A percentile compares a stretch with the other conserved stretches of the same genome.
Evolutionary conservation across 768 basidiomycete genomes (phyloP).

Genomic region (Coprinopsis strossmayeri): DNA sequence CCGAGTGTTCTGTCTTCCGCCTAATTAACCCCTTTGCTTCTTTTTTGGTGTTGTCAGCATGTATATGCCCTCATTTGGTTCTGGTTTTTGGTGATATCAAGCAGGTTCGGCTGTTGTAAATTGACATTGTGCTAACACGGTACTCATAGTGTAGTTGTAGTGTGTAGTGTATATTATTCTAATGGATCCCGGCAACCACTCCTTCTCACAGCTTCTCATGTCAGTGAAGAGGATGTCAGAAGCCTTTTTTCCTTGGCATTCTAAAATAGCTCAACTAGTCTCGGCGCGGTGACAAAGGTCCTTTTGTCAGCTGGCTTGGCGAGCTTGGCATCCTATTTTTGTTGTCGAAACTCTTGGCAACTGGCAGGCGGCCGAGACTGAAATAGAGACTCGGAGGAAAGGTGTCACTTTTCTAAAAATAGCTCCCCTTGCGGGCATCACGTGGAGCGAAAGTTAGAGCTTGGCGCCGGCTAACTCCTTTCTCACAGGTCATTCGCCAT

Average conservation of each 20-base stretch:
- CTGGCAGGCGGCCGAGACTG: neutral
- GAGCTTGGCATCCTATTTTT: slow-evolving; percentile 10
- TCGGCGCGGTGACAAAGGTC: too few relatives aligned
- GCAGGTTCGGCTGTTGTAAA: too few relatives aligned
- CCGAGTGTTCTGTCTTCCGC: slow-evolving; percentile 3
- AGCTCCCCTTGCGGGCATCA: neutral
- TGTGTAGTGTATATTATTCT: slow-evolving; percentile 1
- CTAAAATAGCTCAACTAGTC: too few relatives aligned
- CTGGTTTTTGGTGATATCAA: too few relatives aligned
- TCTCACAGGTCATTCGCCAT: too few relatives aligned
- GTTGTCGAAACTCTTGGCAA: neutral
- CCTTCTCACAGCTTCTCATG: neutral
- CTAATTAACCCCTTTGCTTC: slow-evolving; percentile 2
- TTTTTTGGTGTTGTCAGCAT: neutral
- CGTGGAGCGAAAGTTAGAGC: neutral
- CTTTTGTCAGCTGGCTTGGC: slow-evolving; percentile 9
- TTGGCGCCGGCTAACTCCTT: too few relatives aligned
- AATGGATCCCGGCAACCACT: slow-evolving; percentile 1
- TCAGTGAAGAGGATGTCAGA: too few relatives aligned
- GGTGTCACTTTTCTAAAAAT: slow-evolving; percentile 4
- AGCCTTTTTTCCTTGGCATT: too few relatives aligned
- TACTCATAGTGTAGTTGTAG: slow-evolving; percentile 1
- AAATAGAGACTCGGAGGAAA: neutral
- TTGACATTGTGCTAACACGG: neutral
- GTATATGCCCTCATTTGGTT: too few relatives aligned